Percentiles rank a stretch among this genome's conserved stretches.
phyloP scores from a whole-genome alignment of 2,329 filamentous ascomycete species.

The Penicillium fuscoglaucum region DNA sequence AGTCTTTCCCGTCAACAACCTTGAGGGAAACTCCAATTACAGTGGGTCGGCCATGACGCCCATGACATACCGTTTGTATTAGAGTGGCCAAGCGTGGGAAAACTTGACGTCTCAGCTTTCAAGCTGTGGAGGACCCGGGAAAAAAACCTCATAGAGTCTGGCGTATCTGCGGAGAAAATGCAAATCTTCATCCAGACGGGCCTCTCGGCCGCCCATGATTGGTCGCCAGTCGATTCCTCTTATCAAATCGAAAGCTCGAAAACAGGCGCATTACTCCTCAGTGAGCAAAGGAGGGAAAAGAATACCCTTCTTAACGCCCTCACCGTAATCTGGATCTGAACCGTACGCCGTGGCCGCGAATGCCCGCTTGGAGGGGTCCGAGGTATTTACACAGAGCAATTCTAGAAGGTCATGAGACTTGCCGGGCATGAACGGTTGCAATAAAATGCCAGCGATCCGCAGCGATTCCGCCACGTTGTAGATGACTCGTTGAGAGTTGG shows the following conservation, averaged over 20 bases:
- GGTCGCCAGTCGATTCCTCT: slow-evolving; percentile 24
- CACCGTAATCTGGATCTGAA: slow-evolving; percentile 70
- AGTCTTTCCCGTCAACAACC: slow-evolving; percentile 35
- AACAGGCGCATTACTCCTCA: slow-evolving; percentile 33
- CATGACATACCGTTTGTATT: slow-evolving; percentile 23
- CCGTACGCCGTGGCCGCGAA: slow-evolving; percentile 64
- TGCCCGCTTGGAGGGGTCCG: slow-evolving; percentile 54
- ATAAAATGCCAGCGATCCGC: slow-evolving; percentile 75
- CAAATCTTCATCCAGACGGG: slow-evolving; percentile 21
- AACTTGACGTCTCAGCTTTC: slow-evolving; percentile 24
- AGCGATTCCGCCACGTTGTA: slow-evolving; percentile 74
- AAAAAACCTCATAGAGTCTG: slow-evolving; percentile 21
- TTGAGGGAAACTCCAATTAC: slow-evolving; percentile 26
- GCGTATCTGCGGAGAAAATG: slow-evolving; percentile 24
- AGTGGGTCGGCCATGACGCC: slow-evolving; percentile 22
- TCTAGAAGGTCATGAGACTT: slow-evolving; percentile 74
- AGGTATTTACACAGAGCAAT: slow-evolving; percentile 67
- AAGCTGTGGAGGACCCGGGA: slow-evolving; percentile 21
- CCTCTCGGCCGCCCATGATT: slow-evolving; percentile 20
- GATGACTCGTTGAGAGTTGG: slow-evolving; percentile 60
- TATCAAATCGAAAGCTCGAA: slow-evolving; percentile 30
- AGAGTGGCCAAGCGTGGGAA: slow-evolving; percentile 16
- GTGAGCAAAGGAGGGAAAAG: slow-evolving; percentile 54
- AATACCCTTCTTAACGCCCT: slow-evolving; percentile 46
- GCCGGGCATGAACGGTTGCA: slow-evolving; percentile 87